Percentiles rank a stretch among this genome's conserved stretches.
Conservation (phyloP, 2,329 filamentous ascomycete genomes). For the Purpureocillium takamizusanense region DNA sequence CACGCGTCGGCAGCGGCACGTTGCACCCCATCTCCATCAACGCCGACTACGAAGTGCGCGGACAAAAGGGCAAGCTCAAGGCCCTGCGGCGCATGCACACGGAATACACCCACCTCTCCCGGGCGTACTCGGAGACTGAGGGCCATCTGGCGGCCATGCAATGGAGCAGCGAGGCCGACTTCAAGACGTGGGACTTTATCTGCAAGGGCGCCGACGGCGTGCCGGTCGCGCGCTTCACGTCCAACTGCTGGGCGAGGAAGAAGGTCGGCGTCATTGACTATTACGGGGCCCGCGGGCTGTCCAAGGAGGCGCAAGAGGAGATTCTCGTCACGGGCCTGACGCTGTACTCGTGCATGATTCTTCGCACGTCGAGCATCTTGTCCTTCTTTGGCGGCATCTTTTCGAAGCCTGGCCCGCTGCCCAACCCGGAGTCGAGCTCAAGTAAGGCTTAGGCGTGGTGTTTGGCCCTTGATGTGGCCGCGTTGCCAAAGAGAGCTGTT, state of each 20-base stretch:
- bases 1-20: slow-evolving; percentile 6
- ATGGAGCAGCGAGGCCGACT: slow-evolving; percentile 8
- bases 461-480: too few species aligned
- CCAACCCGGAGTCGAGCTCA: background rate
- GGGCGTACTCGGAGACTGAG: slow-evolving; percentile 7
- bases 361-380: slow-evolving; percentile 7
- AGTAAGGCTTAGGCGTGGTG: too few species aligned
- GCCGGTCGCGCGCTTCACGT: slow-evolving; percentile 12
- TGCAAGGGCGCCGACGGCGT: slow-evolving; percentile 10
- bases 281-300: slow-evolving; percentile 9
- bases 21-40: slow-evolving; percentile 12
- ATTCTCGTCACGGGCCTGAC: slow-evolving; percentile 11
- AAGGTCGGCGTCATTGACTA: slow-evolving; percentile 11
- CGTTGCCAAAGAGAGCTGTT: too few species aligned
- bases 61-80: slow-evolving; percentile 11
- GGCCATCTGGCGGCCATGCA: slow-evolving; percentile 8
- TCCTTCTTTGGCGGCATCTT: slow-evolving; percentile 10
- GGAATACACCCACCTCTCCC: slow-evolving; percentile 12
- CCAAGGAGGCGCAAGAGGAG: slow-evolving; percentile 8
- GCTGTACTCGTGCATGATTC: slow-evolving; percentile 10
- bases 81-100: slow-evolving; percentile 11
- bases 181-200: slow-evolving; percentile 14
- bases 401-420: slow-evolving; percentile 5
- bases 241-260: slow-evolving; percentile 7
- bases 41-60: slow-evolving; percentile 11